Conservation (phyloP, 176 grass and related monocot genomes). For the Aegilops tauschii region DNA sequence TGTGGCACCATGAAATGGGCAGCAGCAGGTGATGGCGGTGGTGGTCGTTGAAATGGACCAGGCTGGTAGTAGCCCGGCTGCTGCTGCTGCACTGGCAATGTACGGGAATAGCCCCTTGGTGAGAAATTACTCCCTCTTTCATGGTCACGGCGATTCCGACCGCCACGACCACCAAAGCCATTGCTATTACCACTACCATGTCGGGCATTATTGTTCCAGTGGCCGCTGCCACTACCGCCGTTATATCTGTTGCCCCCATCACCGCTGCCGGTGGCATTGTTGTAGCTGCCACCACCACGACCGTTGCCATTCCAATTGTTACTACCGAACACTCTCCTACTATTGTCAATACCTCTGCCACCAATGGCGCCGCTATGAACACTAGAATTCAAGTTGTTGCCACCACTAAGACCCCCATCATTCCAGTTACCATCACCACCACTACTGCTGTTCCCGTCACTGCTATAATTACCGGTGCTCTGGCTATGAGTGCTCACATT, state of each 20-base stretch:
- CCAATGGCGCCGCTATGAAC: too few species aligned
- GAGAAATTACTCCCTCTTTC: conserved; percentile 45
- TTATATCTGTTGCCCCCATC: conserved; percentile 31
- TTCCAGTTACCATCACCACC: conserved; percentile 36
- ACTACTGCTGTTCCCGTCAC: conserved; percentile 31
- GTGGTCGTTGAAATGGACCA: conserved; percentile 35
- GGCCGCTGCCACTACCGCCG: neutral
- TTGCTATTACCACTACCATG: conserved; percentile 27
- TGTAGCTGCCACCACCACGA: conserved; percentile 14
- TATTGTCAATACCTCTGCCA: conserved; percentile 1
- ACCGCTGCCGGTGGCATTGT: conserved; percentile 7
- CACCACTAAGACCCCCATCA: neutral
- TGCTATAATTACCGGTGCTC: conserved; percentile 18
- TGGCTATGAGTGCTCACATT: conserved; percentile 1
- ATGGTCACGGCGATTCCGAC: conserved; percentile 50
- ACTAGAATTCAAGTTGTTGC: neutral
- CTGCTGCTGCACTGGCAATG: conserved; percentile 16
- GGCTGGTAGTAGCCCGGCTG: conserved; percentile 30
- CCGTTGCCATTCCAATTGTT: conserved; percentile 28
- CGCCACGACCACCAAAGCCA: conserved; percentile 33
- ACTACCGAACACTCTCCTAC: neutral
- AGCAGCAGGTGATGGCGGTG: neutral
- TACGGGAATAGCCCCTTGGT: conserved; percentile 32
- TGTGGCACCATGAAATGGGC: conserved; percentile 37
- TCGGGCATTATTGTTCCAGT: conserved; percentile 33